Conservation (phyloP, 441 rosid genomes). For the Pelargonium australe region DNA sequence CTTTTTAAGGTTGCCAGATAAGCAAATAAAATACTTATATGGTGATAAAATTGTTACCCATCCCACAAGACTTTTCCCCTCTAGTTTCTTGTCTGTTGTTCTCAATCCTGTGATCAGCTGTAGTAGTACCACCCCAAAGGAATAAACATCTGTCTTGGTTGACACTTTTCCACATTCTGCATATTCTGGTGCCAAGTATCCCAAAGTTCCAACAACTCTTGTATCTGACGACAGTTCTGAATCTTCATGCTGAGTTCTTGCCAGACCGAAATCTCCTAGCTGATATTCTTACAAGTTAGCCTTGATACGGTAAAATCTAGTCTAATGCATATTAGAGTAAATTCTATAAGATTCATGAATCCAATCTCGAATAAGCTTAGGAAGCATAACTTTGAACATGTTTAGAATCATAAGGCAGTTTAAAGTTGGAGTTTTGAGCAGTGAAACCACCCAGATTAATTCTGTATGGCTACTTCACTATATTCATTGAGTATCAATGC, state of each 20-base stretch:
- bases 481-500: background rate
- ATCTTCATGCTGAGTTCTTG: constrained; percentile 18
- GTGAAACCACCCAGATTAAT: too few species aligned
- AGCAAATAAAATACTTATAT: background rate
- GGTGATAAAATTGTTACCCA: constrained; percentile 27
- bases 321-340: too few species aligned
- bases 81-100: constrained; percentile 17
- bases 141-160: constrained; percentile 47
- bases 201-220: constrained; percentile 29
- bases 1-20: background rate
- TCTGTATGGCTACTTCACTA: too few species aligned
- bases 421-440: too few species aligned
- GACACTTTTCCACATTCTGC: constrained; percentile 32
- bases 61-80: constrained; percentile 21
- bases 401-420: too few species aligned
- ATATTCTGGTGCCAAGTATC: constrained; percentile 46
- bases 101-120: constrained; percentile 36
- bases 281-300: constrained; percentile 8
- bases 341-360: too few species aligned
- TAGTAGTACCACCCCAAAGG: constrained; percentile 43
- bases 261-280: constrained; percentile 49
- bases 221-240: constrained; percentile 27
- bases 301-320: too few species aligned
- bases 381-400: too few species aligned
- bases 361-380: too few species aligned